Evolutionary conservation across 352 stramenopile genomes (phyloP), one percentile per base, ranked within the genome.

Genomic region (Achlya hypogyna): DNA sequence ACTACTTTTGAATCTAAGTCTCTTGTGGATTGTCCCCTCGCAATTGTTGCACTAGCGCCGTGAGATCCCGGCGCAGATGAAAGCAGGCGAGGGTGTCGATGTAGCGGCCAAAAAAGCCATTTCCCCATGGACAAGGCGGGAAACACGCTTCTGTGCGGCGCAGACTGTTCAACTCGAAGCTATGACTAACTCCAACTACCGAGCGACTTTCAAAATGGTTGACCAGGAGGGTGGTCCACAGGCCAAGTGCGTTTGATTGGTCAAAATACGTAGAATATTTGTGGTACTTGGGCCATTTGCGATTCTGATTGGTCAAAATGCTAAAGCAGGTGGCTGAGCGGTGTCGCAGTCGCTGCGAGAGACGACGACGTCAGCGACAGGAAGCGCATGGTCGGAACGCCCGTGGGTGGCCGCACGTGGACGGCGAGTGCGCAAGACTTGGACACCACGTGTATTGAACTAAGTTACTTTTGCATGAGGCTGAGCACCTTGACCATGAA

Each of bases 41-140:
- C 56, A 14, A 52, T 34, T 64, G 56, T 64, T 64, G 34, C 56
- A 64, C 56, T 52, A 64, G 38, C 28, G 31, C 20, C 14, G 31
- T 51, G 56, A 60, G 31, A 64, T 47, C n/a, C 3, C 56, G 14
- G 20, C 56, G 14, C 34, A 22, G 38, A 40, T 64, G 56, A 51
- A 64, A 64, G 56, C 56, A 64, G 56, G 56, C 56, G 29, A 52
- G 56, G 14, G 20, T 40, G 43, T 64, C 2, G 4, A 20, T 64
- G 43, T 64, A 64, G 56, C 56, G 38, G 28, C 56, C 56, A 38
- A 64, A 64, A 64, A 64, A 64, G 56, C 56, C 56, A 64, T 64
- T 29, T 29, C 9, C 34, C 56, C 34, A 64, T 29, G 31, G 23
- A 45, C 27, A 29, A 45, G 32, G 34, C 34, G 9, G 56, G 20